These are phyloP conservation scores for Agarophyton chilense DNA, from an alignment of 23 red algal genomes.

Conservation along the genomic window DNA sequence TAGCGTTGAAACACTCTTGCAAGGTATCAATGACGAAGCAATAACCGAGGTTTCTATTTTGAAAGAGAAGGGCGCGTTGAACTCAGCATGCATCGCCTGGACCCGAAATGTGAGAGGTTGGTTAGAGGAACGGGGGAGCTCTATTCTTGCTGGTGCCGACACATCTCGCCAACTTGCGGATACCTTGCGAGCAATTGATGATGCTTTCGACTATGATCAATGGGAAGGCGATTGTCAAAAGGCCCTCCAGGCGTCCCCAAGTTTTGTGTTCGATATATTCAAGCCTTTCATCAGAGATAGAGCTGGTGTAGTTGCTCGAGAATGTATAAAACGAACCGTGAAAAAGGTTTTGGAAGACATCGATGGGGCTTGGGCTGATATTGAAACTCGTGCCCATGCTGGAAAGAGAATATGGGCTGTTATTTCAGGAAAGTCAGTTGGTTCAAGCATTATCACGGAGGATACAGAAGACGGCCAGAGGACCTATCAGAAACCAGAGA, in stretches of 20 bases:
- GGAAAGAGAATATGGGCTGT: conserved; percentile 40
- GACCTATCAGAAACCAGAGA: neutral
- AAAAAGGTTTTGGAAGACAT: conserved; percentile 45
- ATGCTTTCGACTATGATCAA: conserved; percentile 29
- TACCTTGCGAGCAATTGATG: conserved; percentile 48
- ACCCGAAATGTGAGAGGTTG: conserved; percentile 23
- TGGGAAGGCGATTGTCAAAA: conserved; percentile 53
- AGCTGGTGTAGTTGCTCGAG: conserved; percentile 27
- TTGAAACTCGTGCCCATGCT: conserved; percentile 16
- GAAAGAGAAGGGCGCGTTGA: conserved; percentile 14
- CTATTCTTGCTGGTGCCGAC: conserved; percentile 40
- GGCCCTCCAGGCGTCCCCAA: conserved; percentile 16
- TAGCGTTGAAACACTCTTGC: conserved; percentile 16
- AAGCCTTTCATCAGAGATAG: conserved; percentile 60
- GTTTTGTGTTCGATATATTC: conserved; percentile 62
- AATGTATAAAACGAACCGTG: conserved; percentile 44
- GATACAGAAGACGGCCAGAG: neutral
- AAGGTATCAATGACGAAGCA: neutral
- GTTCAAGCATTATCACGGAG: conserved; percentile 1
- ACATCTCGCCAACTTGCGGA: conserved; percentile 55
- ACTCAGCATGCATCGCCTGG: conserved; percentile 3
- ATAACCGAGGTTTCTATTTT: conserved; percentile 19
- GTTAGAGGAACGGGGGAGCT: conserved; percentile 46
- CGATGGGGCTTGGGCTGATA: conserved; percentile 21
- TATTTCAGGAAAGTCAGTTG: conserved; percentile 42